Percentiles rank a stretch among this genome's conserved stretches.
Evolutionary conservation across 2,329 filamentous ascomycete genomes (phyloP).

Genomic region (Xenoacremonium recifei): DNA sequence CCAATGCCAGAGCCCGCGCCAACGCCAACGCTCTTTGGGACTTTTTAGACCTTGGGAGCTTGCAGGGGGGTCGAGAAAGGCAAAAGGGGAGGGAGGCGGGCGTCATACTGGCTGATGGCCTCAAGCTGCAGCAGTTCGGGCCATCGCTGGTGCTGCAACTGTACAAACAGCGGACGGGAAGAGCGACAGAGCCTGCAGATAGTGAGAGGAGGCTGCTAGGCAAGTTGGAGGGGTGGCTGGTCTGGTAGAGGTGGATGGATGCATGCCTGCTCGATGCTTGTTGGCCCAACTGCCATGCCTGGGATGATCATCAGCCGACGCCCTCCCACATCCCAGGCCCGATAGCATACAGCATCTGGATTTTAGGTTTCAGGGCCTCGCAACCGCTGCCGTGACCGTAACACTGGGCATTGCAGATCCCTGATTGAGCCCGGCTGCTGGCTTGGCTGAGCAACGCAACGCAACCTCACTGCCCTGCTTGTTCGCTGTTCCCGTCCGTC

Average conservation of each 20-base stretch:
- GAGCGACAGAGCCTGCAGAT: too few relatives aligned
- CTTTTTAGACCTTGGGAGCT: too few relatives aligned
- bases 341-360: too few relatives aligned
- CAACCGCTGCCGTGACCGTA: slow-evolving; percentile 13
- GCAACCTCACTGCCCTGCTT: slow-evolving; percentile 2
- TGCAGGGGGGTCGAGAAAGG: background rate
- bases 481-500: background rate
- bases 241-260: slow-evolving; percentile 6
- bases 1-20: background rate
- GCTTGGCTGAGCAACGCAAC: background rate
- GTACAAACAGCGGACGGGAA: background rate
- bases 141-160: background rate
- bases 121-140: background rate
- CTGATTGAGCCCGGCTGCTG: background rate
- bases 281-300: too few relatives aligned
- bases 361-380: slow-evolving; percentile 23
- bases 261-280: slow-evolving; percentile 4
- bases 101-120: background rate
- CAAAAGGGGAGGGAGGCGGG: background rate
- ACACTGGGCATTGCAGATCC: background rate
- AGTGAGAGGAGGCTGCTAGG: too few relatives aligned
- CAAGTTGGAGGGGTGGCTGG: background rate
- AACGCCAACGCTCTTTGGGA: too few relatives aligned
- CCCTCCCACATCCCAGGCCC: too few relatives aligned
- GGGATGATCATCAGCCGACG: too few relatives aligned